Conservation (phyloP, 208 protist species). For the Trypanosomatidae sp. region DNA sequence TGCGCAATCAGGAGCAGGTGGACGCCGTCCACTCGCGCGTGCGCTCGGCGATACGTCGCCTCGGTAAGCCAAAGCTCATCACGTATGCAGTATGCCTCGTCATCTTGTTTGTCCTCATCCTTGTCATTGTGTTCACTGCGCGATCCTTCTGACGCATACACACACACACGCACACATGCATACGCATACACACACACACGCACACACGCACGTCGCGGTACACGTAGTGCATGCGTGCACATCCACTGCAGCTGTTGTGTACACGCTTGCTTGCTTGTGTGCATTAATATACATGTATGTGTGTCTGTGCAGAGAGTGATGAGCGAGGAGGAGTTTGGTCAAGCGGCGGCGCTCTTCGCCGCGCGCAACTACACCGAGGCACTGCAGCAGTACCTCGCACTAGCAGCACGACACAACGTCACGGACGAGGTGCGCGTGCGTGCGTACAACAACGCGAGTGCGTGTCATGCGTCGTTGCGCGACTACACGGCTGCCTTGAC, state of each 20-base stretch:
- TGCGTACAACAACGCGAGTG: constrained; percentile 70
- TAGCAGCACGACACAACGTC: constrained; percentile 8
- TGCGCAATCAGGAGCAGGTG: constrained; percentile 23
- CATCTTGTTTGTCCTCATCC: too few relatives aligned
- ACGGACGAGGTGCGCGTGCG: constrained; percentile 20
- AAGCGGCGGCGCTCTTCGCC: constrained; percentile 30
- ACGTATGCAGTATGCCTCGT: too few relatives aligned
- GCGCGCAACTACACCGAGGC: constrained; percentile 31
- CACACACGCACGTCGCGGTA: too few relatives aligned
- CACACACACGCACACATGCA: too few relatives aligned
- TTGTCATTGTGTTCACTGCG: too few relatives aligned
- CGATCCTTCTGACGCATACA: too few relatives aligned
- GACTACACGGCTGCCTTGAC: constrained; percentile 38
- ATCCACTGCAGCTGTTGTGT: too few relatives aligned
- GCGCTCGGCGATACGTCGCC: constrained; percentile 21
- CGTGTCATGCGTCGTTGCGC: constrained; percentile 46
- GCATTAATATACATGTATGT: not conserved
- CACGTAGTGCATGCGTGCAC: too few relatives aligned
- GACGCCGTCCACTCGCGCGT: constrained; percentile 20
- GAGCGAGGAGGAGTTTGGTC: constrained; percentile 31
- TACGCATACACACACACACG: too few relatives aligned
- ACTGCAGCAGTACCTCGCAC: constrained; percentile 23
- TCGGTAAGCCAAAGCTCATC: constrained; percentile 31
- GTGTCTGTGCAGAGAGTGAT: constrained; percentile 2
- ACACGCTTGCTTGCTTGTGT: too few relatives aligned